Conservation (phyloP, 352 stramenopile genomes). For the Phytopythium kandeliae region DNA sequence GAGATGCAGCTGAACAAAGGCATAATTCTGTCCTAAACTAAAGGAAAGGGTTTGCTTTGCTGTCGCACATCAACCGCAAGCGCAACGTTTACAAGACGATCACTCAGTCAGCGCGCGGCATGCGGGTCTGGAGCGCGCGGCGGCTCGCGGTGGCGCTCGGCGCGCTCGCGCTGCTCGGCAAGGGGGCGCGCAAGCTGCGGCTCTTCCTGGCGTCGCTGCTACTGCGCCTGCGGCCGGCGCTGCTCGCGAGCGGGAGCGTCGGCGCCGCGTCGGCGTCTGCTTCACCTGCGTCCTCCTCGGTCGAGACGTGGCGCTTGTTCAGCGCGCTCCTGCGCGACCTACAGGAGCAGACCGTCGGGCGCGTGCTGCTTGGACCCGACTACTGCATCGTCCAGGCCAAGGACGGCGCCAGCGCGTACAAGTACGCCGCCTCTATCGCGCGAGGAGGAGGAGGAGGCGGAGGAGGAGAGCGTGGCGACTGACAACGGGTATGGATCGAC, state of each 20-base stretch:
- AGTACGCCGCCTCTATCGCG: constrained; percentile 37
- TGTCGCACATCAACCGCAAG: neutral
- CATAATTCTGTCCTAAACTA: neutral
- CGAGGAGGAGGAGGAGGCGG: no score
- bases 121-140: constrained; percentile 28
- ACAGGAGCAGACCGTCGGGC: constrained; percentile 31
- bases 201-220: constrained; percentile 35
- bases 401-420: constrained; percentile 38
- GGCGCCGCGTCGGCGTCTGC: constrained; percentile 8
- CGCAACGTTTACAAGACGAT: neutral
- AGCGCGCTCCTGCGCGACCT: constrained; percentile 63
- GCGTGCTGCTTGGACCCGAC: constrained; percentile 57
- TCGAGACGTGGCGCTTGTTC: constrained; percentile 53
- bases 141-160: constrained; percentile 26
- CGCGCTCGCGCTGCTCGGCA: constrained; percentile 22
- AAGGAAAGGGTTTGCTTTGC: no score
- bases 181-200: constrained; percentile 15
- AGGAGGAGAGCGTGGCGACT: no score
- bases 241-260: constrained; percentile 6
- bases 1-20: no score
- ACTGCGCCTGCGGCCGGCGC: constrained; percentile 20
- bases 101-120: neutral
- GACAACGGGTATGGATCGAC: no score
- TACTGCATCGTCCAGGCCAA: constrained; percentile 53
- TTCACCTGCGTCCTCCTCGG: no score